phyloP scores from a whole-genome alignment of 202 grass and related monocot genomes.

The Setaria viridis region DNA sequence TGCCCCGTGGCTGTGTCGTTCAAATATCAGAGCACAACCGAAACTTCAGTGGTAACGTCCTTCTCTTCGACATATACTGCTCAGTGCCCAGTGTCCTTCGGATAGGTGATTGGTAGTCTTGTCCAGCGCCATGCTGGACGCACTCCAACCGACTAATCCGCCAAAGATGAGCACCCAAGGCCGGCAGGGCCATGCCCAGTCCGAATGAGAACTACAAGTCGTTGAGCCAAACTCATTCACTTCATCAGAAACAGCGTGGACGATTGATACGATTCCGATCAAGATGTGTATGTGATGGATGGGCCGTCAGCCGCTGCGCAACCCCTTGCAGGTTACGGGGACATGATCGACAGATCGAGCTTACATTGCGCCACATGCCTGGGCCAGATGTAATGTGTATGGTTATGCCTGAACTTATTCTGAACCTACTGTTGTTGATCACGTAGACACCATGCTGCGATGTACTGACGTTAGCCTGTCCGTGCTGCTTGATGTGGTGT shows the following conservation, averaged over 20 bases:
- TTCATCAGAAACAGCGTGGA: neutral
- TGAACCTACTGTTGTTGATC: conserved; percentile 51
- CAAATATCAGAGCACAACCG: conserved; percentile 28
- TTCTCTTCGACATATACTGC: neutral
- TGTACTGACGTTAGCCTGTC: conserved; percentile 3
- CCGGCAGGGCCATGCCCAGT: conserved; percentile 39
- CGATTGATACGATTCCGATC: neutral
- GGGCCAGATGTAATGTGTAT: conserved; percentile 48
- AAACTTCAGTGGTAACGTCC: conserved; percentile 24
- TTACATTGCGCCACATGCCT: conserved; percentile 43
- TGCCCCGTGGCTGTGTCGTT: neutral
- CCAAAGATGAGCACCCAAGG: conserved; percentile 42
- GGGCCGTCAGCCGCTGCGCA: neutral
- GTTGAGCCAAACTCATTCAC: conserved; percentile 26
- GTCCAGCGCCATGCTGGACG: conserved; percentile 33
- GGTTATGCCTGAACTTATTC: conserved; percentile 58
- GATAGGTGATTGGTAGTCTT: conserved; percentile 13
- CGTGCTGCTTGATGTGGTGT: conserved; percentile 3
- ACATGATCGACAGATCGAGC: neutral
- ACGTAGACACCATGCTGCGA: neutral
- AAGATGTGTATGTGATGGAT: conserved; percentile 6
- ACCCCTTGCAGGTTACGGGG: neutral
- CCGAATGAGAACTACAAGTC: conserved; percentile 33
- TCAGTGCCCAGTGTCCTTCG: neutral
- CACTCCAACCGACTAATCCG: conserved; percentile 14